Conservation (phyloP, 768 basidiomycete genomes). For the Mycena crocata region DNA sequence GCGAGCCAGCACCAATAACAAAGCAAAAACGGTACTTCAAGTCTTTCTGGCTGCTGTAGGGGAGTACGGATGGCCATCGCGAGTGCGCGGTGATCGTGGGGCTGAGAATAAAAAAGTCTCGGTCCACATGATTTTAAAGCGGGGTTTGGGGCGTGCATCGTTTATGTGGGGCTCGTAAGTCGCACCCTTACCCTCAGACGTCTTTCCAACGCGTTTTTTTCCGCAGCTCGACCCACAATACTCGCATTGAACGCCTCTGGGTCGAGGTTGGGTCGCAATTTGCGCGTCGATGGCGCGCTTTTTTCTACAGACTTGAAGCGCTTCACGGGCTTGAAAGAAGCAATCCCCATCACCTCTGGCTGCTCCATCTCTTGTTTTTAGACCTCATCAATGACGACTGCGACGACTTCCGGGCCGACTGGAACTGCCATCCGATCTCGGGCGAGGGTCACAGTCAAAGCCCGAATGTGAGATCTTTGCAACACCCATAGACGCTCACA, state of each 20-base stretch:
- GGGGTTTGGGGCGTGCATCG: no score
- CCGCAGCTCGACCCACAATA: no score
- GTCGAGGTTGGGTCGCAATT: conserved; percentile 19
- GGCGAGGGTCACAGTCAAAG: conserved; percentile 27
- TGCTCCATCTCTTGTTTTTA: conserved; percentile 8
- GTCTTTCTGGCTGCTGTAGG: no score
- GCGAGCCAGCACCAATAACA: no score
- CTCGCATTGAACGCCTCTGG: conserved; percentile 13
- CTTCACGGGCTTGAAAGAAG: background rate
- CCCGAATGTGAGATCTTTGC: background rate
- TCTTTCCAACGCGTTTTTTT: background rate
- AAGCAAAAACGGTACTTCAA: no score
- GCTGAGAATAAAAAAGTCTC: no score
- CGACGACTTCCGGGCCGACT: conserved; percentile 30
- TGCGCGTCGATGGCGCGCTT: conserved; percentile 13
- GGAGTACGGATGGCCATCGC: no score
- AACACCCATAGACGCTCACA: background rate
- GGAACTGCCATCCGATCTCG: conserved; percentile 32
- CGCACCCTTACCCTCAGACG: no score
- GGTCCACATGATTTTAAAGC: no score
- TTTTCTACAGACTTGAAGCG: conserved; percentile 9
- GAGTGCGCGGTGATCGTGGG: no score
- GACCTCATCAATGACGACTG: conserved; percentile 11
- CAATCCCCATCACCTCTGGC: conserved; percentile 1
- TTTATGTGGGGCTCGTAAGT: no score